A percentile compares a stretch with the other conserved stretches of the same genome.
Evolutionary conservation across 225 moss, liverwort and hornwort genomes (phyloP).

Genomic region (Antitrichia curtipendula): DNA sequence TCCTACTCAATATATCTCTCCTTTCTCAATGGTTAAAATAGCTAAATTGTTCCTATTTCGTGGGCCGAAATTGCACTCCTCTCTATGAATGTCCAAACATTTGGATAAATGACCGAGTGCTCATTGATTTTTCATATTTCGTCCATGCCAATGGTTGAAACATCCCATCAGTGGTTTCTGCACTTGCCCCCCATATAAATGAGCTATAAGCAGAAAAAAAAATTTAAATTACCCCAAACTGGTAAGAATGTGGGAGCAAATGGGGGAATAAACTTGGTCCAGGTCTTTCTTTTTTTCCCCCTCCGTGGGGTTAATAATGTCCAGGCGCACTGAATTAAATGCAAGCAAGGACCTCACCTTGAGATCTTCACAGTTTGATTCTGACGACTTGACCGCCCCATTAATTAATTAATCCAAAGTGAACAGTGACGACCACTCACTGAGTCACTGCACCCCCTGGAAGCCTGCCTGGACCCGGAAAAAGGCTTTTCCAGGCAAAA

Average conservation of each 20-base stretch:
- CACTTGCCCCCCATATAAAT: background rate
- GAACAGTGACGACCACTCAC: background rate
- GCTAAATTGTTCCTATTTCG: background rate
- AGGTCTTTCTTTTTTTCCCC: background rate
- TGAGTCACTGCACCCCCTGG: no score
- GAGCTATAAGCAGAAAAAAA: background rate
- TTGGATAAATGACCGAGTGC: no score
- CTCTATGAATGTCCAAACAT: background rate
- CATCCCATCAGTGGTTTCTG: background rate
- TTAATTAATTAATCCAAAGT: background rate
- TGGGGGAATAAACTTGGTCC: background rate
- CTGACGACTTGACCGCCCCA: background rate
- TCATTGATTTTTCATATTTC: background rate
- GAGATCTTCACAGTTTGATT: background rate
- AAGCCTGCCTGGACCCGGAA: background rate
- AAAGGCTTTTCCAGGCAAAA: background rate
- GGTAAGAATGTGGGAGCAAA: background rate
- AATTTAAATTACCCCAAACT: background rate
- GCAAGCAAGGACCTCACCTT: background rate
- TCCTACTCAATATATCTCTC: rapidly evolving
- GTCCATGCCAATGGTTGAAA: background rate
- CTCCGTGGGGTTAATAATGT: background rate
- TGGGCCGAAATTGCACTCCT: rapidly evolving
- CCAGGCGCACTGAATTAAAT: background rate
- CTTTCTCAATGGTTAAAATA: no score